Conservation (phyloP, 1,284 basidiomycete species). For the Ganoderma leucocontextum region DNA sequence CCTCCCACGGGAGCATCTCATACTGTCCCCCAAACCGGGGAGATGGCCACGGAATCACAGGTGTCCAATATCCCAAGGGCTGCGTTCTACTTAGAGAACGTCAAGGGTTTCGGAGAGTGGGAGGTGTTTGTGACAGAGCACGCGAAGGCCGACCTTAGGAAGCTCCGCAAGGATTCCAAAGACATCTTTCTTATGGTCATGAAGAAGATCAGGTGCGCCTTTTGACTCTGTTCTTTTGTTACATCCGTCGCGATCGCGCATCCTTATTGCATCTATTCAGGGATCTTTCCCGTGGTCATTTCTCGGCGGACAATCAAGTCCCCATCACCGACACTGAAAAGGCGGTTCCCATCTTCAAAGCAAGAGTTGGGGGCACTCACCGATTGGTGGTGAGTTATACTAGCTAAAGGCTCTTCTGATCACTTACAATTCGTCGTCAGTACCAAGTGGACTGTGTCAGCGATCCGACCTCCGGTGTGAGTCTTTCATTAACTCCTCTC, state of each 20-base stretch:
- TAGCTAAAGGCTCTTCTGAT: too few species aligned
- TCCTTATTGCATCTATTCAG: slow-evolving; percentile 40
- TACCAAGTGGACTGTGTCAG: not conserved
- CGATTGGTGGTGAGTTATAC: slow-evolving; percentile 57
- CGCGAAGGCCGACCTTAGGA: slow-evolving; percentile 50
- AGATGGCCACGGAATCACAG: not conserved
- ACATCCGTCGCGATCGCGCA: not conserved
- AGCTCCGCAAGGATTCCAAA: slow-evolving; percentile 46
- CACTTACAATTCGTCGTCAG: not conserved
- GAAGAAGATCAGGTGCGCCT: slow-evolving; percentile 58
- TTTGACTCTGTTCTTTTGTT: not conserved
- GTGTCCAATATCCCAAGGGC: slow-evolving; percentile 20
- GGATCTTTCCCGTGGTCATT: slow-evolving; percentile 64
- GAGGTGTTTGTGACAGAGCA: slow-evolving; percentile 50
- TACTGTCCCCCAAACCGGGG: not conserved
- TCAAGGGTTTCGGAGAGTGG: slow-evolving; percentile 59
- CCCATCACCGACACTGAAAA: slow-evolving; percentile 49
- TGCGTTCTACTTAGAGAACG: slow-evolving; percentile 53
- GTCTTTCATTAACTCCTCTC: not conserved
- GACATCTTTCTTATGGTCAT: slow-evolving; percentile 52
- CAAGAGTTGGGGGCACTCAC: slow-evolving; percentile 61
- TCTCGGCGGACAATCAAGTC: slow-evolving; percentile 68
- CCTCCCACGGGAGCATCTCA: not conserved
- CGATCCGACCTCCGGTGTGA: not conserved
- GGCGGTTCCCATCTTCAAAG: slow-evolving; percentile 63